phyloP scores from a whole-genome alignment of 2,329 filamentous ascomycete genomes.

The Talaromyces amestolkiae region DNA sequence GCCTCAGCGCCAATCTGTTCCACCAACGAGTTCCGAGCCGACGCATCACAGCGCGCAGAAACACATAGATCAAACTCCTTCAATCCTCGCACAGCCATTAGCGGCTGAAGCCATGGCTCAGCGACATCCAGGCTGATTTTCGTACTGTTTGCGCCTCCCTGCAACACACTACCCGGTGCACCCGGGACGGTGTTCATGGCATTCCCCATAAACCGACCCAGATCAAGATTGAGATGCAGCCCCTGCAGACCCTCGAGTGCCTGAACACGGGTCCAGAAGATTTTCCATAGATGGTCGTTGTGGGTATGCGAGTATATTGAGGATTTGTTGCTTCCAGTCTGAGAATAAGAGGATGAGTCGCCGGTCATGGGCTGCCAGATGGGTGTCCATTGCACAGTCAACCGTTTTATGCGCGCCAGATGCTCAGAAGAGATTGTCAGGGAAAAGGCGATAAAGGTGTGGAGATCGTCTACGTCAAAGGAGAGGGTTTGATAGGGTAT shows the following conservation, averaged over 20 bases:
- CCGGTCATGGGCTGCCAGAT: conserved; percentile 36
- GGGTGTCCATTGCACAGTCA: conserved; percentile 36
- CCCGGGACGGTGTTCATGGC: background rate
- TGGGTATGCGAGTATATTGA: conserved; percentile 37
- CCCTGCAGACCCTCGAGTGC: conserved; percentile 23
- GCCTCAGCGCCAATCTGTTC: conserved; percentile 29
- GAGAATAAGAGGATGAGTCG: conserved; percentile 8
- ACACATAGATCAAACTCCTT: conserved; percentile 34
- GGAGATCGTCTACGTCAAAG: conserved; percentile 39
- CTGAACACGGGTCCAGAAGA: conserved; percentile 32
- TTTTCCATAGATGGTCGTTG: conserved; percentile 34
- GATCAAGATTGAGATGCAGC: conserved; percentile 30
- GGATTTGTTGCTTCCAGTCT: background rate
- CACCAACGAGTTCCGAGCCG: conserved; percentile 29
- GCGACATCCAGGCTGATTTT: conserved; percentile 27
- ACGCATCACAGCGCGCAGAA: conserved; percentile 33
- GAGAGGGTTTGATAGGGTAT: conserved; percentile 30
- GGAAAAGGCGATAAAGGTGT: conserved; percentile 37
- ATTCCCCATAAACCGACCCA: conserved; percentile 31
- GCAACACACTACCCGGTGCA: conserved; percentile 15
- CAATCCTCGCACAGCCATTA: conserved; percentile 32
- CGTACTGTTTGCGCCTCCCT: conserved; percentile 24
- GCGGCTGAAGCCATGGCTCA: conserved; percentile 32
- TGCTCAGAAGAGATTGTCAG: conserved; percentile 23
- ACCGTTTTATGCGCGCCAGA: conserved; percentile 23